Conservation (phyloP, 1,139 yeast species). For the Candida sanyaensis region DNA sequence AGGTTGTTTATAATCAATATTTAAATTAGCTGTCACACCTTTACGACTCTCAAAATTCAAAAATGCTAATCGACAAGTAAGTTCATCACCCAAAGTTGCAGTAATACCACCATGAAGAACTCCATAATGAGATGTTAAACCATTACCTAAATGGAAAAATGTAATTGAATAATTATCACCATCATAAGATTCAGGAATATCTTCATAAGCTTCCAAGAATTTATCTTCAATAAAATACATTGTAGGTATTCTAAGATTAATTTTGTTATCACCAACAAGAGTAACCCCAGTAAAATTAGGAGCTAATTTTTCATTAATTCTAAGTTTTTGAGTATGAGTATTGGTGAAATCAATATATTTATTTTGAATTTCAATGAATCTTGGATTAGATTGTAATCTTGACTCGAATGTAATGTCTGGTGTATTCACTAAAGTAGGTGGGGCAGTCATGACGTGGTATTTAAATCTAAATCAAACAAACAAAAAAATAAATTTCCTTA, state of each 20-base stretch:
- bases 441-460: background rate
- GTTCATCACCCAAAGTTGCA: constrained; percentile 56
- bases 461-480: background rate
- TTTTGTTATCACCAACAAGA: constrained; percentile 36
- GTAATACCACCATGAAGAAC: constrained; percentile 60
- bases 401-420: constrained; percentile 4
- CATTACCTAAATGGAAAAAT: constrained; percentile 47
- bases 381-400: constrained; percentile 3
- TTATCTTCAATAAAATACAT: constrained; percentile 36
- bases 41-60: constrained; percentile 44
- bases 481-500: background rate
- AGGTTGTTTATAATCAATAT: constrained; percentile 43
- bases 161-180: constrained; percentile 30
- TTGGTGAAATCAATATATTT: constrained; percentile 10
- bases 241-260: constrained; percentile 37
- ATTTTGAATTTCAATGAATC: constrained; percentile 2
- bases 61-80: constrained; percentile 53
- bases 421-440: background rate
- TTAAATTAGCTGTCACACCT: constrained; percentile 50
- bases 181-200: constrained; percentile 15
- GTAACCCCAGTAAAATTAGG: constrained; percentile 43
- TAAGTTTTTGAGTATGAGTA: constrained; percentile 6
- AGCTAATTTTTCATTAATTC: constrained; percentile 10
- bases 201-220: constrained; percentile 22
- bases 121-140: constrained; percentile 50